phyloP scores from a whole-genome alignment of 192 early-diverging fungal species.

The Linnemannia schmuckeri region DNA sequence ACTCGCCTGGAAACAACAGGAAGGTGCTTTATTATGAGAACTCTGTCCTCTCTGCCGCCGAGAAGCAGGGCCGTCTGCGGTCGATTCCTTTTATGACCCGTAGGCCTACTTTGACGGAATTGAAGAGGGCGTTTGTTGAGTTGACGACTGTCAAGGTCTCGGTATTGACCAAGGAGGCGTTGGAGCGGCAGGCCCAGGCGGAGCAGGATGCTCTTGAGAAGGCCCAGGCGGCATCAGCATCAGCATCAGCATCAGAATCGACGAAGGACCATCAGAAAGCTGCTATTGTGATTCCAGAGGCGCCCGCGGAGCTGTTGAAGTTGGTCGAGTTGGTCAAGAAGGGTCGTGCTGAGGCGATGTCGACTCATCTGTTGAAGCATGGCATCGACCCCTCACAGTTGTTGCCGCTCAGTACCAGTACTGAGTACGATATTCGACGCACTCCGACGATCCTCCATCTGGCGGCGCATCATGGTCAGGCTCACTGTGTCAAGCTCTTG shows the following conservation, averaged over 20 bases:
- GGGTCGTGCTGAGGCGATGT: constrained; percentile 72
- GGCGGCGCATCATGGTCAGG: constrained; percentile 72
- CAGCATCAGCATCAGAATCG: constrained; percentile 1
- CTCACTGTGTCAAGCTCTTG: constrained; percentile 67
- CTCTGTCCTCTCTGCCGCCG: constrained; percentile 51
- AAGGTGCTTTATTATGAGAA: constrained; percentile 65
- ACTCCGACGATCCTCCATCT: constrained; percentile 82
- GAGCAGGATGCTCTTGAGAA: constrained; percentile 48
- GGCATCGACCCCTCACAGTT: constrained; percentile 57
- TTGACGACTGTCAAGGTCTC: constrained; percentile 70
- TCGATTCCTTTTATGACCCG: constrained; percentile 55
- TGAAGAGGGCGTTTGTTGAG: constrained; percentile 75
- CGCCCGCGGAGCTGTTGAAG: constrained; percentile 61
- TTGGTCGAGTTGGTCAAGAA: constrained; percentile 69
- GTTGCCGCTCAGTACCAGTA: constrained; percentile 30
- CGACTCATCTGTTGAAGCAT: constrained; percentile 66
- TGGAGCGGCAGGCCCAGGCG: constrained; percentile 33
- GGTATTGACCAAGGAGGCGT: constrained; percentile 50
- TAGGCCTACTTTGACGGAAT: constrained; percentile 70
- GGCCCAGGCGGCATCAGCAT: constrained; percentile 15
- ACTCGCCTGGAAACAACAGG: constrained; percentile 74
- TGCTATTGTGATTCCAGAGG: constrained; percentile 20
- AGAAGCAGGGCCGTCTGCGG: constrained; percentile 41
- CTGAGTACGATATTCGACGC: constrained; percentile 57
- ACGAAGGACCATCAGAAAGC: neutral